Conservation (phyloP, 169 alveolate species). For the Cryptosporidium andersoni region DNA sequence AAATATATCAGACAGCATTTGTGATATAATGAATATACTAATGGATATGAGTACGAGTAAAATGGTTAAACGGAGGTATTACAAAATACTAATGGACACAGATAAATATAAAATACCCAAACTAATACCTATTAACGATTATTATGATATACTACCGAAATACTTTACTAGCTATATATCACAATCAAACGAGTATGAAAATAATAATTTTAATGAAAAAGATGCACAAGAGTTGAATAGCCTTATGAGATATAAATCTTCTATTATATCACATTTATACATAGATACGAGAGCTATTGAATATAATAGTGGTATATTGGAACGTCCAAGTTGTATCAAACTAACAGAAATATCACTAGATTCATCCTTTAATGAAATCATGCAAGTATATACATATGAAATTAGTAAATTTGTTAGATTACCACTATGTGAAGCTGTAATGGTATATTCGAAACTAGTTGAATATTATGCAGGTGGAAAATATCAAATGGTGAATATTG, state of each 20-base stretch:
- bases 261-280: no score
- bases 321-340: no score
- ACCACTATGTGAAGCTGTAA: no score
- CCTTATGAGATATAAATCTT: no score
- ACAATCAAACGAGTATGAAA: neutral
- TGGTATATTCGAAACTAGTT: no score
- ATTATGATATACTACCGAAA: slow-evolving; percentile 15
- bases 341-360: no score
- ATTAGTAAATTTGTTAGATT: no score
- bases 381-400: no score
- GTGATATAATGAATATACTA: slow-evolving; percentile 22
- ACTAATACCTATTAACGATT: neutral
- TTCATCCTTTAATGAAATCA: no score
- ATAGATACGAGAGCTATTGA: no score
- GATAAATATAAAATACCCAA: slow-evolving; percentile 8
- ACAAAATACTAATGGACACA: slow-evolving; percentile 22
- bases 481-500: slow-evolving; percentile 13
- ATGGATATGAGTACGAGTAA: slow-evolving; percentile 7
- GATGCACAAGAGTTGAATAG: neutral
- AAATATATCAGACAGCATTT: slow-evolving; percentile 2
- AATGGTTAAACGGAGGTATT: slow-evolving; percentile 55
- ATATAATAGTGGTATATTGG: no score
- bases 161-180: slow-evolving; percentile 17
- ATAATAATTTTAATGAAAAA: neutral
- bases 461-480: neutral